Conservation (phyloP, 2,329 filamentous ascomycete species). For the Nemania serpens region DNA sequence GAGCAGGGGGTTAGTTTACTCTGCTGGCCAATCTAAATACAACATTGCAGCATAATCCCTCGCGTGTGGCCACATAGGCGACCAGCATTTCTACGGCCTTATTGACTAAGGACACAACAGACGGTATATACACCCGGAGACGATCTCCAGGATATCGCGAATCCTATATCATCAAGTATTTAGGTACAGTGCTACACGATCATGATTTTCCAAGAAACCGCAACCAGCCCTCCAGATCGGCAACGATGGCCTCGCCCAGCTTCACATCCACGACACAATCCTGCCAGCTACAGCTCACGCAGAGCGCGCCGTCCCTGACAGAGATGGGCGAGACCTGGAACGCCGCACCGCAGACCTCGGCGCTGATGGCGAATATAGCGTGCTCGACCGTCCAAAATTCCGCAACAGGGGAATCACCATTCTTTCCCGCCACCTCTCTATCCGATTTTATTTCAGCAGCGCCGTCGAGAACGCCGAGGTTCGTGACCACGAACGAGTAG, state of each 20-base stretch:
- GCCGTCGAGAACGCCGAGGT: conserved; percentile 44
- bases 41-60: no score
- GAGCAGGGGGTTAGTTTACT: no score
- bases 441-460: neutral
- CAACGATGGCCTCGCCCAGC: conserved; percentile 29
- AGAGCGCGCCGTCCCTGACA: conserved; percentile 28
- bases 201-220: conserved; percentile 8
- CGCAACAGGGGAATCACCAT: neutral
- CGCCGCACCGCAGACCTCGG: conserved; percentile 30
- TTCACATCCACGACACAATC: conserved; percentile 31
- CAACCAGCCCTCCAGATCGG: conserved; percentile 33
- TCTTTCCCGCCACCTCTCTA: neutral
- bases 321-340: conserved; percentile 28
- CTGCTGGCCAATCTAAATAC: no score
- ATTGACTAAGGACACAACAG: neutral
- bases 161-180: neutral
- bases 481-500: conserved; percentile 43
- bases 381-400: conserved; percentile 27
- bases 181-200: neutral
- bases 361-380: conserved; percentile 30
- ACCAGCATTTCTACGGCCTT: neutral
- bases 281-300: conserved; percentile 32
- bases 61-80: no score
- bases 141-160: no score
- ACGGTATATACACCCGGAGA: neutral